Evolutionary conservation across 352 stramenopile species (phyloP).

Genomic region (Saprolegnia parasitica): DNA sequence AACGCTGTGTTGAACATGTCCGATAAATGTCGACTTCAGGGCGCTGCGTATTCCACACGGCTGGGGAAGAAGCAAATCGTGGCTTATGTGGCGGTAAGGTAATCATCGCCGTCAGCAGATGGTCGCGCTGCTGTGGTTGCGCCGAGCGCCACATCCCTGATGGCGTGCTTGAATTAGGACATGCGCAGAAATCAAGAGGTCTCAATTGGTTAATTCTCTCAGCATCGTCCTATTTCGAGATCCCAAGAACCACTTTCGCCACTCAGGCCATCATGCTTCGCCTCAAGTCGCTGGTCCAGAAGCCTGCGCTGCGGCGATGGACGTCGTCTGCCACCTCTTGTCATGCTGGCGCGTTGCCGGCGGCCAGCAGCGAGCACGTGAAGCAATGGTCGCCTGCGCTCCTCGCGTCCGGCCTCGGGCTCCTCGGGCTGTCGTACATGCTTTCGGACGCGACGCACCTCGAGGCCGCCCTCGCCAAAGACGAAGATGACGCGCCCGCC

Average conservation of each 20-base stretch:
- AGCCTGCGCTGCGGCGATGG: not conserved
- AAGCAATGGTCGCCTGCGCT: not conserved
- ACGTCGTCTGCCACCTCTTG: not conserved
- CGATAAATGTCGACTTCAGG: too few species aligned
- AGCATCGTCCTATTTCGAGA: not conserved
- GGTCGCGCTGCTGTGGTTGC: not conserved
- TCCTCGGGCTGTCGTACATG: not conserved
- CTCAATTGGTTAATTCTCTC: not conserved
- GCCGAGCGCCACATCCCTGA: not conserved
- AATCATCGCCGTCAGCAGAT: too few species aligned
- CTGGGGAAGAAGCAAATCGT: too few species aligned
- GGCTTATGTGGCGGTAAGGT: too few species aligned
- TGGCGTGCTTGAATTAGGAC: not conserved
- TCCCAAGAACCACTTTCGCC: not conserved
- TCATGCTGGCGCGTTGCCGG: not conserved
- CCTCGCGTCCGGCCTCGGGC: not conserved
- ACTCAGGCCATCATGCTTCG: not conserved
- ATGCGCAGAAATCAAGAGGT: not conserved
- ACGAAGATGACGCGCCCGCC: not conserved
- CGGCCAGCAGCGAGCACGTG: not conserved
- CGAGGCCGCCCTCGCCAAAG: not conserved
- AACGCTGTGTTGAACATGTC: too few species aligned
- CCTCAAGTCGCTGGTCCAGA: conserved; percentile 11
- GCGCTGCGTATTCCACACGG: too few species aligned
- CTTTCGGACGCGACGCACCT: not conserved